Conservation (phyloP, 1,139 yeast species). For the Scheffersomyces lignicola region DNA sequence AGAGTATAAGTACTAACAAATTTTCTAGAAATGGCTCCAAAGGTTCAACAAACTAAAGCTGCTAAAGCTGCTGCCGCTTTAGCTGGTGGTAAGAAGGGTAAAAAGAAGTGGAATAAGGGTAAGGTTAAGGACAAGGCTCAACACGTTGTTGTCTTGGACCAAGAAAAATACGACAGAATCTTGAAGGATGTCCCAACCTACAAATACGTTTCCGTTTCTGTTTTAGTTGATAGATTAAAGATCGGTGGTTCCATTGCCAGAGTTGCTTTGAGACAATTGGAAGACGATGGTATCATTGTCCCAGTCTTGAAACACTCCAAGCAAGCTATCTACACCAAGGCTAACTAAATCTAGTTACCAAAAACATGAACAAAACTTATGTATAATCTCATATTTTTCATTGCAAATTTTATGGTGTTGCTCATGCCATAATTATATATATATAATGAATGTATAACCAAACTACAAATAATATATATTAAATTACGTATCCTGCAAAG, state of each 20-base stretch:
- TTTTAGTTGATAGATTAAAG: constrained; percentile 98
- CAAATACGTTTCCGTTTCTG: constrained; percentile 98
- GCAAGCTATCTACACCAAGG: constrained; percentile 95
- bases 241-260: constrained; percentile 99
- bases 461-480: constrained; percentile 3
- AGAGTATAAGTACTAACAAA: constrained; percentile 29
- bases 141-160: constrained; percentile 96
- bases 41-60: constrained; percentile 98
- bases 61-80: constrained; percentile 99
- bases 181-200: constrained; percentile 98
- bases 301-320: constrained; percentile 94
- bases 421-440: constrained; percentile 5
- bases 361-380: constrained; percentile 4
- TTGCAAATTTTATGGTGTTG: constrained; percentile 1
- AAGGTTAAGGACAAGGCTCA: constrained; percentile 99
- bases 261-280: constrained; percentile 95
- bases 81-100: constrained; percentile 99
- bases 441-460: constrained; percentile 5
- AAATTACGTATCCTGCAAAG: no score
- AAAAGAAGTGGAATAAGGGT: constrained; percentile 99
- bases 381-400: constrained; percentile 9
- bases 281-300: constrained; percentile 91
- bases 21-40: constrained; percentile 87
- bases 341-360: constrained; percentile 32
- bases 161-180: constrained; percentile 98